Evolutionary conservation across 2,329 filamentous ascomycete species (phyloP), one percentile per base, ranked within the genome.

Genomic region (Neophaeococcomyces mojaviensis): DNA sequence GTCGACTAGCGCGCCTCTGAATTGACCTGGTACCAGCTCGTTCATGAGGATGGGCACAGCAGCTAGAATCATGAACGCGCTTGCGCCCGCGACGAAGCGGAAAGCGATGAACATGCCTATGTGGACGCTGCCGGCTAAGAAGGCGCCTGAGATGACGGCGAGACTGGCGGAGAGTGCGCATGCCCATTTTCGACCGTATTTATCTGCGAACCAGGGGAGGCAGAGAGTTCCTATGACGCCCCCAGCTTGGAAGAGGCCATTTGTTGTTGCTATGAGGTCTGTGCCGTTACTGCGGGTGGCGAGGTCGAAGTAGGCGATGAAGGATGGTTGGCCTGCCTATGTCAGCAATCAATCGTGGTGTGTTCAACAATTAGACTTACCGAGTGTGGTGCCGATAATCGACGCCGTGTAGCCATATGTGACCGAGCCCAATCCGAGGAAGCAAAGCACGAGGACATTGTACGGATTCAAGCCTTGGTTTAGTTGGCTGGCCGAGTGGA

Each of bases 241-340:
- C 10, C 69, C 68, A 3, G 68, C 69, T 22, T 64, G 66, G 51
- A 67, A 69, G 6, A 71, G 58, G 20, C 69, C 69, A 54, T 70
- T 71, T 32, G 70, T 59, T n/a, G 66, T 68, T 13, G 64, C 67
- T 36, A 71, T 68, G 15, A 69, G 59, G 48, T 66, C 63, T 1
- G 67, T 64, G 0, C 68, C 68, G 45, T 66, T 63, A 1, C 52
- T 61, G 44, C 59, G 55, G 3, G 61, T 47, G 4, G 64, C 64
- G 9, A 72, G 59, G 16, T 64, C 52, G 46, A 71, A 64, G 56
- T 66, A 68, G 4, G 55, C 58, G 56, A 69, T 70, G 59, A 72
- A 72, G 19, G 61, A 65, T 2, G 69, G 68, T 51, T 72, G 69
- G 13, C 69, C 70, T 41, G 28, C 13, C 7, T 7, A 35, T 35